Base-by-base conservation (phyloP, 805 yeast species). In the Starmerella cellae region DNA sequence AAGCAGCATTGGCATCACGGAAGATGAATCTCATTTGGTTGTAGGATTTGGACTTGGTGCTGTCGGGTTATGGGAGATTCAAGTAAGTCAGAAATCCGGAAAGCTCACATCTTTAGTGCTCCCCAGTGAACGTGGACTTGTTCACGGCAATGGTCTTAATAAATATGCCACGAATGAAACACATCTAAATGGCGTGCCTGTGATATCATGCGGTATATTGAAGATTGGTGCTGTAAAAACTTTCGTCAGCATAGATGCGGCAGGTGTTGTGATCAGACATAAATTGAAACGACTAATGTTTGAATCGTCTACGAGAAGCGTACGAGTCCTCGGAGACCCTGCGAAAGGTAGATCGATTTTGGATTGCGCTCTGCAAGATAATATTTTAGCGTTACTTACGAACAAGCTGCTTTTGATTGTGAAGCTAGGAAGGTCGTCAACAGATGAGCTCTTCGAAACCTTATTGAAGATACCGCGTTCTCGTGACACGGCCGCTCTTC, bases 31-130 rank as follows among this genome's bases (percentile, higher is more conserved):
- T 0, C 72, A 69, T 52, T 48, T 84, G 2, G 83, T 80, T 0
- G 79, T 76, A 0, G 94, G 94, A 1, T 75, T 70, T 49, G 63
- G 66, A 4, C 61, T 68, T 19, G 97, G 96, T 0, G 66, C 65
- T 41, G 68, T 87, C 2, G 62, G 69, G 23, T 51, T 82, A 2
- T 88, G 95, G 94, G 77, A 81, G 23, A 6, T 36, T n/a, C 5
- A 20, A 5, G 9, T 10, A 14, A 8, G 9, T 4, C 27, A 31
- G 10, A 14, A 34, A 17, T 9, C 8, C 6, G 26, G 13, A 4
- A 18, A 28, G 14, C 33, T 39, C 10, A 38, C 47, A 33, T 16
- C 41, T 2, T 6, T 35, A 11, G 39, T 43, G 14, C 22, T 14
- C 19, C 24, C 59, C 57, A 24, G 31, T n/a, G 26, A 19, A 13